Evolutionary conservation across 2,329 filamentous ascomycete genomes (phyloP), one percentile per base, ranked within the genome.

Genomic region (Hirsutella rhossiliensis): DNA sequence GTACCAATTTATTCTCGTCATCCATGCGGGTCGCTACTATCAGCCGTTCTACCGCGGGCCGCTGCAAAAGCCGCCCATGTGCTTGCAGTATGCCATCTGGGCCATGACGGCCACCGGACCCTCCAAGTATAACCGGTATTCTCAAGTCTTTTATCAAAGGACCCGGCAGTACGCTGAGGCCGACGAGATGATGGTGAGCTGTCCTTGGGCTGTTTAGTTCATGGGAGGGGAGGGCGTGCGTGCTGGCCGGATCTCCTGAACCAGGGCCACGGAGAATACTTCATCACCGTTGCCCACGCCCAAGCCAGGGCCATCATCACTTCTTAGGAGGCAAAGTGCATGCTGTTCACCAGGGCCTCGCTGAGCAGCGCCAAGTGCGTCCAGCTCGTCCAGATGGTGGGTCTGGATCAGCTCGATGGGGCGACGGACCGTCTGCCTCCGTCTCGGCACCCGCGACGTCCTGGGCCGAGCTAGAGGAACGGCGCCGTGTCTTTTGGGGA

Each of bases 81-180:
- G 79, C 54, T 65, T 96, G 37, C 77, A 89, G 55, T 96, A 96
- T 61, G 82, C 81, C 20, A 86, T 96, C 59, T 95, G 88, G 87
- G 76, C 81, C n/a, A 68, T 86, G 53, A 86, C 86, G 9, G 79
- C 87, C 5, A 75, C 78, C 13, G 70, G 81, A 1, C 77, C 81
- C 29, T 74, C 84, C 36, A 87, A 87, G 56, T 94, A 94, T 55
- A 69, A 73, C 8, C 66, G 68, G 9, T 75, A 87, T 34, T 79
- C 87, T 48, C 80, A 84, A 8, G 73, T 89, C 40, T 89, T 96
- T 54, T 95, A 96, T 58, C 74, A 78, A 42, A 76, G 87, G 37
- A 78, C 88, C 4, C 76, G 89, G 28, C 88, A 89, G 51, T 95
- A 96, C 56, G 73, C 82, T 0, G 82, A 96, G 51, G 69, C 76